Evolutionary conservation across 1,284 basidiomycete genomes (phyloP).

Genomic region (Chondrostereum purpureum): DNA sequence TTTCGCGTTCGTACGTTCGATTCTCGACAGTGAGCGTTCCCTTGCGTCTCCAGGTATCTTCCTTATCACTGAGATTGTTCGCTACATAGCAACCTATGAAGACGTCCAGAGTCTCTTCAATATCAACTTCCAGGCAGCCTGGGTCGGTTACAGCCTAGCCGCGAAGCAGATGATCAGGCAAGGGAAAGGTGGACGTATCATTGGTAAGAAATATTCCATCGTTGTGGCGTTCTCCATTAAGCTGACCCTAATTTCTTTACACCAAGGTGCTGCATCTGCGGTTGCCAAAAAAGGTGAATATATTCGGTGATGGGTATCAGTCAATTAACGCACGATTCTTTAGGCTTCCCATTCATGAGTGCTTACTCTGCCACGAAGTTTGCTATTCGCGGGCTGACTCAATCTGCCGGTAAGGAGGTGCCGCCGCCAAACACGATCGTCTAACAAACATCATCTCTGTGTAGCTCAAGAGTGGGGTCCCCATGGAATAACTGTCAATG

Average conservation of each 20-base stretch:
- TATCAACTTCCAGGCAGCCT: constrained; percentile 14
- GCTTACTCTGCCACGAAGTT: not conserved
- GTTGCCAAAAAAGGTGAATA: not conserved
- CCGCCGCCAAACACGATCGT: too few species aligned
- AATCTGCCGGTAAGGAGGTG: constrained; percentile 17
- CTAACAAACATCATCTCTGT: too few species aligned
- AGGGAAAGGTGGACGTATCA: constrained; percentile 16
- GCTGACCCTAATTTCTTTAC: not conserved
- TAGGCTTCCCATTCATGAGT: not conserved
- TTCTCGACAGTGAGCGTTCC: constrained; percentile 15
- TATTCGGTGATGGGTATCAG: too few species aligned
- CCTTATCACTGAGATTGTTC: not conserved
- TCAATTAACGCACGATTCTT: too few species aligned
- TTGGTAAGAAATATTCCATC: constrained; percentile 15
- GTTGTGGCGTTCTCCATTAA: too few species aligned
- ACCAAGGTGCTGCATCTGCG: not conserved
- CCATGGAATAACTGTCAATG: constrained; percentile 20
- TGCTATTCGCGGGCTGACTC: constrained; percentile 21
- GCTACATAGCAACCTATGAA: constrained; percentile 13
- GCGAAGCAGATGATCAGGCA: constrained; percentile 18
- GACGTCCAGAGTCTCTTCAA: constrained; percentile 13
- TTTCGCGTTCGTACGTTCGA: constrained; percentile 7
- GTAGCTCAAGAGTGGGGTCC: constrained; percentile 8
- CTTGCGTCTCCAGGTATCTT: not conserved
- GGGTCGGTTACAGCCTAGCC: constrained; percentile 18